These are phyloP conservation scores for Ophiorrhiza pumila DNA, from an alignment of 257 asterid genomes.

Conservation along the genomic window DNA sequence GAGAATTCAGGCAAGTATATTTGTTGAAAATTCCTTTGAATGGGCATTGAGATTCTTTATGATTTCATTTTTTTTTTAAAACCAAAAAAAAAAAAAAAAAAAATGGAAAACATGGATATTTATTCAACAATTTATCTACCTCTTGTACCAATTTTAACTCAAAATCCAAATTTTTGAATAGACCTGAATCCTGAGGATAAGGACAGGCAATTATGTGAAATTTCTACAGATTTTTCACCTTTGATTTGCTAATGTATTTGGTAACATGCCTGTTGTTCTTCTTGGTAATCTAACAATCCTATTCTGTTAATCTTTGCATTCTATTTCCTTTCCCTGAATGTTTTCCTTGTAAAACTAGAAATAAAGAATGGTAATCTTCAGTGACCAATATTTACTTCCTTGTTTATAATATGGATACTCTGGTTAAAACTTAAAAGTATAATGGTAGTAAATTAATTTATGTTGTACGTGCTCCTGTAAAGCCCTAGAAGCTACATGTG, in stretches of 20 bases:
- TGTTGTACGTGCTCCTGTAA: no score
- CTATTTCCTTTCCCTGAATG: not conserved
- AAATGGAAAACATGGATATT: not conserved
- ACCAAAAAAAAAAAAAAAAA: not conserved
- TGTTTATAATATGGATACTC: not conserved
- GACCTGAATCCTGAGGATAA: not conserved
- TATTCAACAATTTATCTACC: not conserved
- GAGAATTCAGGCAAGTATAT: conserved; percentile 86
- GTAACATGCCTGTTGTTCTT: not conserved
- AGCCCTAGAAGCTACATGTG: not conserved
- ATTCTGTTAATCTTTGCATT: not conserved
- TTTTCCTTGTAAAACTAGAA: not conserved
- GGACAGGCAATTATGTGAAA: not conserved
- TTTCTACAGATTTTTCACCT: not conserved
- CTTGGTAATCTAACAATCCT: not conserved
- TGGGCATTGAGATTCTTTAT: not conserved
- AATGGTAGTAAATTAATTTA: no score
- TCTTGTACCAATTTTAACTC: not conserved
- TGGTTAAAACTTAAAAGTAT: no score
- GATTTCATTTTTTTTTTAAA: not conserved
- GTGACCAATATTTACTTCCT: not conserved
- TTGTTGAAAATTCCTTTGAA: conserved; percentile 1
- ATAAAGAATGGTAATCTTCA: not conserved
- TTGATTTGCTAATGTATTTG: not conserved
- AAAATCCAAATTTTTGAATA: not conserved